Percentiles rank a stretch among this genome's conserved stretches.
Evolutionary conservation across 1,139 yeast species (phyloP).

Genomic region (Geotrichum citri-aurantii): DNA sequence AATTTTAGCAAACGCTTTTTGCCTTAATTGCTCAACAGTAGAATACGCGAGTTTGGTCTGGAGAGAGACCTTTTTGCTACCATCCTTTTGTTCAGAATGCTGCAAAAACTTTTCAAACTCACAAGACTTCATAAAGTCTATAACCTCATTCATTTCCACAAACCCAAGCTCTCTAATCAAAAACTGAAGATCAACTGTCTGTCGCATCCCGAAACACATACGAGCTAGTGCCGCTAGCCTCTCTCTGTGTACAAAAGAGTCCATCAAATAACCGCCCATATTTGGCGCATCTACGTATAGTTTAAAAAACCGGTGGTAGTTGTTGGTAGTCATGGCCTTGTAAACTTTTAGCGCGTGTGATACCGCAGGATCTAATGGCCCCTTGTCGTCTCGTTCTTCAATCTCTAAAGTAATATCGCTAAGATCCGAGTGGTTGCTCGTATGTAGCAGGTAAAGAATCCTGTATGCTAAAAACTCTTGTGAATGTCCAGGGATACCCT

Average conservation of each 20-base stretch:
- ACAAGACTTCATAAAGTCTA: conserved; percentile 41
- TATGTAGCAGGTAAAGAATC: conserved; percentile 70
- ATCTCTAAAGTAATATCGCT: conserved; percentile 30
- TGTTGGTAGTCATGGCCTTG: conserved; percentile 40
- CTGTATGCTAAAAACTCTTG: conserved; percentile 70
- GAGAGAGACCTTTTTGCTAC: conserved; percentile 26
- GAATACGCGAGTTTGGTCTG: conserved; percentile 45
- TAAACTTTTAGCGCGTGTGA: conserved; percentile 44
- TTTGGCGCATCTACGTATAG: conserved; percentile 41
- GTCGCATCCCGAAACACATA: conserved; percentile 57
- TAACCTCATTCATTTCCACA: conserved; percentile 34
- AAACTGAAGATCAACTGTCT: conserved; percentile 43
- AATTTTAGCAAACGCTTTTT: conserved; percentile 49
- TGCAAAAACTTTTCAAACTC: conserved; percentile 40
- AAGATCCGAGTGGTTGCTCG: conserved; percentile 49
- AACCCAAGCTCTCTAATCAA: conserved; percentile 48
- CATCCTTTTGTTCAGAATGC: conserved; percentile 10
- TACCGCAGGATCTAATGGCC: conserved; percentile 33
- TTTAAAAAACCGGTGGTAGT: conserved; percentile 52
- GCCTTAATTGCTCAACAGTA: conserved; percentile 41
- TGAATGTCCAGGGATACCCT: conserved; percentile 38
- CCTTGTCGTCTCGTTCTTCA: conserved; percentile 15
- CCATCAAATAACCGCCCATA: conserved; percentile 42
- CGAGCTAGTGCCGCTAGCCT: conserved; percentile 55
- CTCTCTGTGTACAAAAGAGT: conserved; percentile 49